Conservation (phyloP, 768 basidiomycete species). For the Boletus subparvulus region DNA sequence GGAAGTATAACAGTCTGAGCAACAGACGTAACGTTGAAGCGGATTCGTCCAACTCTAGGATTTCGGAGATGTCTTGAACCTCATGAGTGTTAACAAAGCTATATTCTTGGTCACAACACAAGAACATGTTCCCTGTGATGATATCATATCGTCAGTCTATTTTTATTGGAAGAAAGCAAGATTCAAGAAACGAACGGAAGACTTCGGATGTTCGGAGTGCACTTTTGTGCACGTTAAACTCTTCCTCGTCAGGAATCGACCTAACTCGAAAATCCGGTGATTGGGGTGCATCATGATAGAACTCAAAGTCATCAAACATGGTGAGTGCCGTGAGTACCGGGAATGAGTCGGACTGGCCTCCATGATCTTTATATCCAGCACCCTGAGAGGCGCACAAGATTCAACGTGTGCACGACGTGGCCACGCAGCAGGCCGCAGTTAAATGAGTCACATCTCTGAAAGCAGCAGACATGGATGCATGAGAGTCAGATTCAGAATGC, state of each 20-base stretch:
- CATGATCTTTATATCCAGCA: slow-evolving; percentile 11
- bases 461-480: neutral
- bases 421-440: slow-evolving; percentile 10
- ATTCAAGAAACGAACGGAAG: slow-evolving; percentile 49
- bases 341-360: neutral
- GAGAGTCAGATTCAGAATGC: slow-evolving; percentile 5
- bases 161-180: neutral
- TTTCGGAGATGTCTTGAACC: slow-evolving; percentile 27
- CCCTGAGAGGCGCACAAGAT: neutral
- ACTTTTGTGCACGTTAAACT: slow-evolving; percentile 49
- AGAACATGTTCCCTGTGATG: slow-evolving; percentile 64
- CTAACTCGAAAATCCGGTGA: slow-evolving; percentile 57
- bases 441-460: slow-evolving; percentile 6
- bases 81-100: slow-evolving; percentile 8
- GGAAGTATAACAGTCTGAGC: slow-evolving; percentile 55
- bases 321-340: neutral
- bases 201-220: slow-evolving; percentile 57
- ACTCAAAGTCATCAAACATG: slow-evolving; percentile 26
- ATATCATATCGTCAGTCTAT: slow-evolving; percentile 9
- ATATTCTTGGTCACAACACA: slow-evolving; percentile 46
- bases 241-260: slow-evolving; percentile 50
- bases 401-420: slow-evolving; percentile 23
- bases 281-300: slow-evolving; percentile 42
- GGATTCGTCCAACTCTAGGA: slow-evolving; percentile 57
- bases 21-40: slow-evolving; percentile 48